Percentiles rank a stretch among this genome's conserved stretches.
These are phyloP conservation scores for Cerrena zonata DNA, from an alignment of 1,284 basidiomycete species.

Conservation along the genomic window DNA sequence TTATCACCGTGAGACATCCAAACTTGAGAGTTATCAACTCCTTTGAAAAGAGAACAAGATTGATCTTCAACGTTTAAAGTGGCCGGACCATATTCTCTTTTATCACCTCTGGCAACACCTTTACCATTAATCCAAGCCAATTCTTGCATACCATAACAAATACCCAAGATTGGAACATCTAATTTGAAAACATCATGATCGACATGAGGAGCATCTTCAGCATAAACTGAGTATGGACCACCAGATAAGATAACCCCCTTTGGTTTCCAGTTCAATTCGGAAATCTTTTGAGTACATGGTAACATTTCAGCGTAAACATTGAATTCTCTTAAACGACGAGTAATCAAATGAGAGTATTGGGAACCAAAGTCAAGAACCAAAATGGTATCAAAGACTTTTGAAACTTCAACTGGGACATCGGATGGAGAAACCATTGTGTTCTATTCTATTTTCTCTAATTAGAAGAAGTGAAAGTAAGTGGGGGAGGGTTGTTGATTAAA, in stretches of 20 bases:
- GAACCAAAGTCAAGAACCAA: no score
- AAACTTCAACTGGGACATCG: no score
- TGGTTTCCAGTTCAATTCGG: constrained; percentile 88
- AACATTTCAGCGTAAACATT: constrained; percentile 98
- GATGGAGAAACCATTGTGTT: no score
- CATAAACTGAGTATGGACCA: constrained; percentile 98
- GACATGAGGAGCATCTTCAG: constrained; percentile 85
- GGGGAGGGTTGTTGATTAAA: no score
- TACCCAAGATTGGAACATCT: constrained; percentile 90
- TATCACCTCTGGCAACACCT: constrained; percentile 82
- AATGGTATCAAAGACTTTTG: no score
- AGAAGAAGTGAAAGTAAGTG: no score
- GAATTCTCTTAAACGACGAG: constrained; percentile 93
- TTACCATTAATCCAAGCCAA: constrained; percentile 89
- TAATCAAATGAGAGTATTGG: constrained; percentile 98
- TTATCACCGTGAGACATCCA: constrained; percentile 99
- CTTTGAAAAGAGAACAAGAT: no score
- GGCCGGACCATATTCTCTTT: constrained; percentile 93
- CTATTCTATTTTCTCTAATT: no score
- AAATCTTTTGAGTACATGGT: constrained; percentile 91
- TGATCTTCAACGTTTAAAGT: constrained; percentile 55
- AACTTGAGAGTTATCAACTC: constrained; percentile 50
- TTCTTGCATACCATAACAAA: constrained; percentile 98
- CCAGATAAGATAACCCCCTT: constrained; percentile 98
- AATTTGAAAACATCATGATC: constrained; percentile 90